phyloP scores from a whole-genome alignment of 108 stramenopile genomes.

The Fragilariopsis cylindrus region DNA sequence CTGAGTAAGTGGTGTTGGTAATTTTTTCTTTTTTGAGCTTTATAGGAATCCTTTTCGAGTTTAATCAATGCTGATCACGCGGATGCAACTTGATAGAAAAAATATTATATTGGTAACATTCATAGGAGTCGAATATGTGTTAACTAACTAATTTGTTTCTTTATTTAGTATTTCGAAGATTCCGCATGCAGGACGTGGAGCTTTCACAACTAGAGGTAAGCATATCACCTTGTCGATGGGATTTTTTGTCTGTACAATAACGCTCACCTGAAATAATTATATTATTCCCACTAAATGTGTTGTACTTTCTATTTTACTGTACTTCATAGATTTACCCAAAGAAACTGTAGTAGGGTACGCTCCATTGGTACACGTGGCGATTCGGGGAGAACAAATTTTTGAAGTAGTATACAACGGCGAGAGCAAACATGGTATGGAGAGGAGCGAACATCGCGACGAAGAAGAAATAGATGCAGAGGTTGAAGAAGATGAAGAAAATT shows the following conservation, averaged over 20 bases:
- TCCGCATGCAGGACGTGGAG: slow-evolving; percentile 79
- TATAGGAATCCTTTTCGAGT: no score
- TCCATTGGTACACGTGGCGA: slow-evolving; percentile 61
- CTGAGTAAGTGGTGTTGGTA: slow-evolving; percentile 21
- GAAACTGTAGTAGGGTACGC: slow-evolving; percentile 80
- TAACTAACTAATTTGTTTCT: no score
- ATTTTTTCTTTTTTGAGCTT: no score
- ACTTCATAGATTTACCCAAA: slow-evolving; percentile 42
- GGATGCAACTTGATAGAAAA: no score
- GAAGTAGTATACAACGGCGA: slow-evolving; percentile 21
- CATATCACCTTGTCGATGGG: no score
- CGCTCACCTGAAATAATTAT: no score
- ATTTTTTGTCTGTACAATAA: no score
- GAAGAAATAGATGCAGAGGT: neutral
- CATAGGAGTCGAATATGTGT: no score
- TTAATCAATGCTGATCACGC: no score
- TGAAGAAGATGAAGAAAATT: neutral
- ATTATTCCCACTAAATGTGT: no score
- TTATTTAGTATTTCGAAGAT: slow-evolving; percentile 42
- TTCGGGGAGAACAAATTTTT: slow-evolving; percentile 25
- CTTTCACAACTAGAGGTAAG: slow-evolving; percentile 64
- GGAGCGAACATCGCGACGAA: neutral
- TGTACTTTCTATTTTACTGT: no score
- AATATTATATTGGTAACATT: no score
- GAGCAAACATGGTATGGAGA: slow-evolving; percentile 2